A percentile compares a stretch with the other conserved stretches of the same genome.
Evolutionary conservation across 306 rosid species (phyloP).

Genomic region (Calophaca sinica): DNA sequence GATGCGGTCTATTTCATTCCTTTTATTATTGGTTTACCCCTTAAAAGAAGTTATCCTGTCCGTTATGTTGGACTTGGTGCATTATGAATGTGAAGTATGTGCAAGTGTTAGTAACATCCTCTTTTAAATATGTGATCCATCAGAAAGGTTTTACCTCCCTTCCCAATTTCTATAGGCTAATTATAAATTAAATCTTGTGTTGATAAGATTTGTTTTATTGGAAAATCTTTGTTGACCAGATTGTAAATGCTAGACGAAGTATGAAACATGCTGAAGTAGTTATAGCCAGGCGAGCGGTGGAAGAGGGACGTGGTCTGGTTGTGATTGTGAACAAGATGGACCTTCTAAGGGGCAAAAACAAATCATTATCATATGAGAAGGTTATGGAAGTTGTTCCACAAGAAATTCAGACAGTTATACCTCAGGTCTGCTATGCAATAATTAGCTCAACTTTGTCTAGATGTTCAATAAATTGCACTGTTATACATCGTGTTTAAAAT

Average conservation of each 20-base stretch:
- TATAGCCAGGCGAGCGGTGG: conserved; percentile 93
- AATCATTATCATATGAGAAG: conserved; percentile 59
- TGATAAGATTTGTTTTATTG: conserved; percentile 36
- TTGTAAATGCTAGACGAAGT: conserved; percentile 77
- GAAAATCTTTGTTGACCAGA: conserved; percentile 54
- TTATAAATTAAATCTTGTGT: conserved; percentile 25
- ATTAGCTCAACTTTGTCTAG: conserved; percentile 31
- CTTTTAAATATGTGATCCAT: conserved; percentile 6
- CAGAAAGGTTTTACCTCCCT: neutral
- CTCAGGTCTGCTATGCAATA: conserved; percentile 68
- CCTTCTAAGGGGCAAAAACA: conserved; percentile 70
- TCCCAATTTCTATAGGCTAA: conserved; percentile 19
- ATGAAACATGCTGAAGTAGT: conserved; percentile 94
- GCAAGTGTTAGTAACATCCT: neutral
- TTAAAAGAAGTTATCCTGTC: conserved; percentile 29
- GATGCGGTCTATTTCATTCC: conserved; percentile 21
- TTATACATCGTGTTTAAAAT: conserved; percentile 15
- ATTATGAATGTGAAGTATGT: conserved; percentile 20
- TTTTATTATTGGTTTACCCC: conserved; percentile 12
- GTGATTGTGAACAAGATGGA: conserved; percentile 99
- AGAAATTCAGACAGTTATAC: conserved; percentile 87
- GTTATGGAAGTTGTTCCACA: conserved; percentile 82
- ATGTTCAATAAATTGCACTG: conserved; percentile 28
- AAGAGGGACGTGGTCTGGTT: conserved; percentile 97
- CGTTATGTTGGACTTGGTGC: conserved; percentile 41